phyloP scores from a whole-genome alignment of 768 basidiomycete genomes.

The Dacryopinax spathularia region DNA sequence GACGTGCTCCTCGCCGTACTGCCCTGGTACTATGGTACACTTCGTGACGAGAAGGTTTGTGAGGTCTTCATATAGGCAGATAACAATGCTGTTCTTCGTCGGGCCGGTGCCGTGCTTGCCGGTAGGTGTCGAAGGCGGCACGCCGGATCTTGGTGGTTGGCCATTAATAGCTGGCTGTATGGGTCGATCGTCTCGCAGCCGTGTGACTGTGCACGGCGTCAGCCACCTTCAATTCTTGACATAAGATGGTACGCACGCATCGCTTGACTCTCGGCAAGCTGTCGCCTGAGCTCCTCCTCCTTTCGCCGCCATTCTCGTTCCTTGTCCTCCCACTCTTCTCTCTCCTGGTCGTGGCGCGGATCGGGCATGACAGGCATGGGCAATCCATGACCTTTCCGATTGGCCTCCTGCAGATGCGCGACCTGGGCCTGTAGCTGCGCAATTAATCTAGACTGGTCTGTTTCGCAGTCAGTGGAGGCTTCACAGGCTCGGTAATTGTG shows the following conservation, averaged over 20 bases:
- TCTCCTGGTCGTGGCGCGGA: not conserved
- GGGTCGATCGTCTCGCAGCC: not conserved
- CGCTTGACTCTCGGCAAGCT: not conserved
- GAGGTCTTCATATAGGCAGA: conserved; percentile 73
- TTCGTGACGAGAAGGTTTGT: conserved; percentile 61
- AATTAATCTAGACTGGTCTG: not conserved
- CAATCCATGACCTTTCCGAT: not conserved
- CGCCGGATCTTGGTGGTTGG: not conserved
- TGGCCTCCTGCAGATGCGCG: not conserved
- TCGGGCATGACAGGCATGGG: not conserved
- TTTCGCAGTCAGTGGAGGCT: no score
- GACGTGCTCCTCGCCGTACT: conserved; percentile 42
- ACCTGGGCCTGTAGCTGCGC: not conserved
- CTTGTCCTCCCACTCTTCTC: not conserved
- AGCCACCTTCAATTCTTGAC: not conserved
- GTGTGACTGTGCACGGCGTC: not conserved
- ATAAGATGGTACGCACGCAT: not conserved
- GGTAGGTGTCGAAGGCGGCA: not conserved
- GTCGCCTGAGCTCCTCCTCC: not conserved
- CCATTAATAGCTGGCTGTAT: not conserved
- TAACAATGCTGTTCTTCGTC: conserved; percentile 43
- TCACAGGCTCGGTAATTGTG: no score
- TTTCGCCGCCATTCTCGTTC: not conserved
- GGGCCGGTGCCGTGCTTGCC: conserved; percentile 21
- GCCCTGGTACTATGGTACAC: conserved; percentile 36